A percentile compares a stretch with the other conserved stretches of the same genome.
These are phyloP conservation scores for Ceratobasidium sp. DNA, from an alignment of 1,284 basidiomycete genomes.

Conservation along the genomic window DNA sequence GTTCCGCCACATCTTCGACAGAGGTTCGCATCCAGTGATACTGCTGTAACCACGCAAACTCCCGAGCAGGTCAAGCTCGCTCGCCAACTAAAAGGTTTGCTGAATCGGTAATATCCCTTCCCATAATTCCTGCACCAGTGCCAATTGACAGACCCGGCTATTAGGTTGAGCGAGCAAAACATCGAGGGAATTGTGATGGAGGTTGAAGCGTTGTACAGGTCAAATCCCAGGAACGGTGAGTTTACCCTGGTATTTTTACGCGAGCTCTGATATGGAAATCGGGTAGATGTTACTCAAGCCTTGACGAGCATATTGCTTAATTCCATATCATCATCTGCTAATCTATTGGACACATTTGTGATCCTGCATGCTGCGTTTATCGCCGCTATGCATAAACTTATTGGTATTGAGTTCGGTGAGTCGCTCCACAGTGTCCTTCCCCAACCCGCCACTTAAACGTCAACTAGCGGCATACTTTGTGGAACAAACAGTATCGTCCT, in stretches of 20 bases:
- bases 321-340: slow-evolving; percentile 84
- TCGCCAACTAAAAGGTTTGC: slow-evolving; percentile 84
- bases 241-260: slow-evolving; percentile 44
- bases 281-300: slow-evolving; percentile 81
- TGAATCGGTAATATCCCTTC: slow-evolving; percentile 75
- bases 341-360: slow-evolving; percentile 90
- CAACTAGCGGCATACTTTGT: slow-evolving; percentile 78
- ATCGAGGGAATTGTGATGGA: slow-evolving; percentile 81
- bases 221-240: slow-evolving; percentile 81
- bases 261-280: not conserved
- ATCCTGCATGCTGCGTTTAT: slow-evolving; percentile 91
- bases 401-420: slow-evolving; percentile 91
- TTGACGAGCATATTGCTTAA: slow-evolving; percentile 84
- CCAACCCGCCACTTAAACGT: slow-evolving; percentile 9
- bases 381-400: slow-evolving; percentile 82
- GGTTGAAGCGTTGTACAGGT: slow-evolving; percentile 82
- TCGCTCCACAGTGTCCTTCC: slow-evolving; percentile 22
- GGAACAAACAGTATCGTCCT: slow-evolving; percentile 72
- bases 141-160: slow-evolving; percentile 27
- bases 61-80: slow-evolving; percentile 73
- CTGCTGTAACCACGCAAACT: slow-evolving; percentile 52
- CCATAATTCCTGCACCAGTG: slow-evolving; percentile 19
- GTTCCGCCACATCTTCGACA: slow-evolving; percentile 73
- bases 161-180: slow-evolving; percentile 90
- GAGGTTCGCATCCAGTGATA: slow-evolving; percentile 51